Evolutionary conservation across 2,329 filamentous ascomycete species (phyloP).

Genomic region (Colletotrichum kahawae): DNA sequence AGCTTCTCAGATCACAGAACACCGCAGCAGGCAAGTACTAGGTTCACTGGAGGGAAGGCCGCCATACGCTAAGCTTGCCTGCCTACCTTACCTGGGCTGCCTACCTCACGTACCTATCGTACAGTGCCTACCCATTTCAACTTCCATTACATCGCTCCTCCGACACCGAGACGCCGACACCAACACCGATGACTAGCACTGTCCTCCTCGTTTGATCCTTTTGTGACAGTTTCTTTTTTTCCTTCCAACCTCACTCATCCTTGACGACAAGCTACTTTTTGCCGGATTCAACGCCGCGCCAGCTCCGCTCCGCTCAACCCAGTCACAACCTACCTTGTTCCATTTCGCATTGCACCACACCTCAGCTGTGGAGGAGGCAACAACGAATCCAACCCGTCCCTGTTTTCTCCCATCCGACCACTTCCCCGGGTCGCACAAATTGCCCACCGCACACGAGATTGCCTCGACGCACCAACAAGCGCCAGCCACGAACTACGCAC

Average conservation of each 20-base stretch:
- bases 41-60: not conserved
- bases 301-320: slow-evolving; percentile 4
- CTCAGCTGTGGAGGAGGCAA: slow-evolving; percentile 13
- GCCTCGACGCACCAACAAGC: slow-evolving; percentile 5
- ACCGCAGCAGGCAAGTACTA: not conserved
- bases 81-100: too few species aligned
- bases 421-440: slow-evolving; percentile 3
- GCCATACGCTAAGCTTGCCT: not conserved
- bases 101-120: not conserved
- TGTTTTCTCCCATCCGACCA: slow-evolving; percentile 9
- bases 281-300: not conserved
- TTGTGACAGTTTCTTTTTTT: not conserved
- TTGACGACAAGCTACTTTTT: not conserved
- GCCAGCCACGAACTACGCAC: slow-evolving; percentile 10
- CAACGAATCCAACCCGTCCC: not conserved
- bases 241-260: not conserved
- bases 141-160: not conserved
- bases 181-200: not conserved
- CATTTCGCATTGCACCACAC: not conserved
- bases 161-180: not conserved
- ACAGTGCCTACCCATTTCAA: not conserved
- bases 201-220: not conserved
- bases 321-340: not conserved
- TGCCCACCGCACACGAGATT: slow-evolving; percentile 4
- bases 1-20: not conserved